Conservation (phyloP, 352 stramenopile species). For the Discostella stelligera region DNA sequence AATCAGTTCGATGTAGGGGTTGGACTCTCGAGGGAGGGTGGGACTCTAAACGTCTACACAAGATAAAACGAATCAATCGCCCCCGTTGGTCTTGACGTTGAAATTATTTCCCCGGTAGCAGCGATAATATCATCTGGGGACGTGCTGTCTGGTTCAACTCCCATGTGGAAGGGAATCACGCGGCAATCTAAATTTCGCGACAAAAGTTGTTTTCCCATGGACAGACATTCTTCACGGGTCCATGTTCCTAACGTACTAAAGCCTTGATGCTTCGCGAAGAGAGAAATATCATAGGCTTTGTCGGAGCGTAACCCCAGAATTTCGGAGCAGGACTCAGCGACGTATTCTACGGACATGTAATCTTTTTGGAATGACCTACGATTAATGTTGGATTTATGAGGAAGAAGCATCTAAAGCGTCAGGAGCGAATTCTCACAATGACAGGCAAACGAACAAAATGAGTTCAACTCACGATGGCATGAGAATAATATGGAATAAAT, state of each 20-base stretch:
- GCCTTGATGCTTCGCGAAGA: constrained; percentile 35
- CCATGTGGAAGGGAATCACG: constrained; percentile 15
- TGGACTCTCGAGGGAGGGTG: background rate
- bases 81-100: background rate
- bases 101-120: too few species aligned
- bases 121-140: background rate
- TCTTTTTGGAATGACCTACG: constrained; percentile 32
- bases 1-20: too few species aligned
- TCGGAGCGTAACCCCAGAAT: constrained; percentile 15
- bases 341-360: constrained; percentile 19
- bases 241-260: constrained; percentile 32
- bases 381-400: background rate
- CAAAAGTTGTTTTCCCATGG: constrained; percentile 18
- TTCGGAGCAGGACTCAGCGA: constrained; percentile 15
- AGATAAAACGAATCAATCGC: background rate
- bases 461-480: constrained; percentile 37
- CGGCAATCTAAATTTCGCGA: constrained; percentile 23
- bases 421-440: background rate
- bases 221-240: constrained; percentile 28
- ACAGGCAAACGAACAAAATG: background rate
- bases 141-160: background rate
- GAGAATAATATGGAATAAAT: constrained; percentile 39
- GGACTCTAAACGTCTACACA: background rate
- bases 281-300: constrained; percentile 18
- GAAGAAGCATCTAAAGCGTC: background rate